phyloP scores from a whole-genome alignment of 257 asterid genomes.

The Fraxinus pennsylvanica region DNA sequence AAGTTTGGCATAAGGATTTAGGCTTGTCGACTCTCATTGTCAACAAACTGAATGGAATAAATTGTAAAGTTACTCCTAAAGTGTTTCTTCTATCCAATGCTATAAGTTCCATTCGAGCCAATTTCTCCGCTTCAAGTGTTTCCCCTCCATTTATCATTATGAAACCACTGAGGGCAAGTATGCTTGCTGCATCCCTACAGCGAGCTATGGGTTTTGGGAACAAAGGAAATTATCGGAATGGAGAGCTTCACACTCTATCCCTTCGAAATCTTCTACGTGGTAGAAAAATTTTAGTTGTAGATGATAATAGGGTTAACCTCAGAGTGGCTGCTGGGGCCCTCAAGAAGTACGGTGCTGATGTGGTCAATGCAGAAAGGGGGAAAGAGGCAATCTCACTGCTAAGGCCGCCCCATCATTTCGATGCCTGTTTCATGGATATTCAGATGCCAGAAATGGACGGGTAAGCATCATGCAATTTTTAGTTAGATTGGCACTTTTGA shows the following conservation, averaged over 20 bases:
- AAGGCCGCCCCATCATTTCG: slow-evolving; percentile 81
- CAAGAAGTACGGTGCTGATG: slow-evolving; percentile 92
- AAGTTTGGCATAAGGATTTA: slow-evolving; percentile 63
- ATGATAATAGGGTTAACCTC: slow-evolving; percentile 85
- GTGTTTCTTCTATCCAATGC: slow-evolving; percentile 64
- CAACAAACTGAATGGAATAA: slow-evolving; percentile 30
- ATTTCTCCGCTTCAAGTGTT: slow-evolving; percentile 30
- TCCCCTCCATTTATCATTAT: slow-evolving; percentile 48
- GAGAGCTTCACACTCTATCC: slow-evolving; percentile 47
- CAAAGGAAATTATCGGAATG: slow-evolving; percentile 51
- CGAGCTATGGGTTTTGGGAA: slow-evolving; percentile 74
- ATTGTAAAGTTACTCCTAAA: slow-evolving; percentile 38
- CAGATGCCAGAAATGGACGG: slow-evolving; percentile 99
- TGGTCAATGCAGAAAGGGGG: slow-evolving; percentile 77
- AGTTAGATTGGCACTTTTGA: too few species aligned
- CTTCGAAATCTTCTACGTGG: slow-evolving; percentile 74
- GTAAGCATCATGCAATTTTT: slow-evolving; percentile 37
- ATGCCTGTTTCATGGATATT: slow-evolving; percentile 99
- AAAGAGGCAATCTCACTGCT: slow-evolving; percentile 59
- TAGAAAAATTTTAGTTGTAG: slow-evolving; percentile 79
- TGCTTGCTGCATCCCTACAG: slow-evolving; percentile 82
- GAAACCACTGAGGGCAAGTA: slow-evolving; percentile 86
- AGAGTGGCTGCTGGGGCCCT: slow-evolving; percentile 87
- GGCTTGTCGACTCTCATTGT: slow-evolving; percentile 29
- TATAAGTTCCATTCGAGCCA: slow-evolving; percentile 34